Percentiles rank a stretch among this genome's conserved stretches.
These are phyloP conservation scores for Chenopodium album DNA, from an alignment of 148 eudicot genomes.

Conservation along the genomic window DNA sequence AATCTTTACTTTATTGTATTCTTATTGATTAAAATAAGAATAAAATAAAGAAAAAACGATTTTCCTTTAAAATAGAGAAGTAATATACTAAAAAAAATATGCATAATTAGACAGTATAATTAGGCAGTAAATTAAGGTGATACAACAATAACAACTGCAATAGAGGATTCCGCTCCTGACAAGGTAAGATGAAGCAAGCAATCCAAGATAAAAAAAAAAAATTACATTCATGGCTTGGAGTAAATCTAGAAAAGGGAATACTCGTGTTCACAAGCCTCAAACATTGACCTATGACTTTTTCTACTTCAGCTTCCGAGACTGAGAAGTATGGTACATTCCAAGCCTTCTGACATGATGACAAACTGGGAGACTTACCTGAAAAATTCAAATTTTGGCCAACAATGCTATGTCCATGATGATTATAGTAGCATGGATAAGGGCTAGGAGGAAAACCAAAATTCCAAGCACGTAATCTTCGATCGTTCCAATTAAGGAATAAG, in stretches of 20 bases:
- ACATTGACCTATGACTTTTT: neutral
- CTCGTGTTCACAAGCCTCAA: constrained; percentile 18
- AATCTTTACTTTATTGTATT: too few species aligned
- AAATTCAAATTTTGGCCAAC: neutral
- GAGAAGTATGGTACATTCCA: neutral
- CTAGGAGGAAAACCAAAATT: neutral
- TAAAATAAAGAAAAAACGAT: too few species aligned
- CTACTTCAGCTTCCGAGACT: neutral
- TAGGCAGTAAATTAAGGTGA: too few species aligned
- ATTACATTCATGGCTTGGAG: neutral
- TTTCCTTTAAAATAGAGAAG: too few species aligned
- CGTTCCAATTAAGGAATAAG: neutral
- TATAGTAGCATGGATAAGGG: neutral
- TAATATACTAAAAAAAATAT: too few species aligned
- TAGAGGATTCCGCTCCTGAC: neutral
- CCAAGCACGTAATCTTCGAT: neutral
- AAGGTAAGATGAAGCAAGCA: neutral
- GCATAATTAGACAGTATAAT: too few species aligned
- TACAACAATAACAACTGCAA: neutral
- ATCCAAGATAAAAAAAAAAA: neutral
- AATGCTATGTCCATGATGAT: neutral
- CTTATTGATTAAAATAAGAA: too few species aligned
- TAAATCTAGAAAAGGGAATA: constrained; percentile 4
- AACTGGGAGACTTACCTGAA: neutral
- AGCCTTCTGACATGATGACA: neutral